phyloP scores from a whole-genome alignment of 2,329 filamentous ascomycete genomes.

The Myriosclerotinia scirpicola region DNA sequence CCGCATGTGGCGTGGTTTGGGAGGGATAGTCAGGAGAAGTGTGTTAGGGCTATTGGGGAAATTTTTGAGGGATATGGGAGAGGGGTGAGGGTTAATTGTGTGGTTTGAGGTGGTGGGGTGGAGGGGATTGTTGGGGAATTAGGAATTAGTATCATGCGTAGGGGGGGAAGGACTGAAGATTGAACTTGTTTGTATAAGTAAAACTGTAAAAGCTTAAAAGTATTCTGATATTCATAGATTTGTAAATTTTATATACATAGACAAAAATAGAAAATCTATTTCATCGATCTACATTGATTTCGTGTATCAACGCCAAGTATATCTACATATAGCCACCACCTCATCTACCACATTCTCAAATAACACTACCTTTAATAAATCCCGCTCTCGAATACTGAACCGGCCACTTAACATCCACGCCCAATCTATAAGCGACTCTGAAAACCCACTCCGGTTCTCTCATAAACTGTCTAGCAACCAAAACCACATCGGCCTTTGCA shows the following conservation, averaged over 20 bases:
- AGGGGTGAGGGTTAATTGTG: not conserved
- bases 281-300: not conserved
- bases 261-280: not conserved
- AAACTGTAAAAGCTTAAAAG: not conserved
- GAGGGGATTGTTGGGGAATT: not conserved
- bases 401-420: constrained; percentile 69
- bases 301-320: not conserved
- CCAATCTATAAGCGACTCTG: constrained; percentile 69
- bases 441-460: constrained; percentile 79
- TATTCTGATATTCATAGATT: not conserved
- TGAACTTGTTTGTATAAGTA: too few relatives aligned
- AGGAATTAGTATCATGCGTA: too few relatives aligned
- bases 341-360: constrained; percentile 23
- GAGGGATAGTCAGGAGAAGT: constrained; percentile 17
- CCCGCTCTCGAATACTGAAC: constrained; percentile 32
- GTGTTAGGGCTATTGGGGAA: not conserved
- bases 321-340: not conserved
- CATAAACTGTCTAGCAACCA: constrained; percentile 73
- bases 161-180: accelerated
- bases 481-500: constrained; percentile 64
- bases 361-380: constrained; percentile 35
- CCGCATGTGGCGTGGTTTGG: constrained; percentile 16
- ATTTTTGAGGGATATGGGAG: not conserved
- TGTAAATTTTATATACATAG: not conserved
- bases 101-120: not conserved